Percentiles rank a stretch among this genome's conserved stretches.
Evolutionary conservation across 768 basidiomycete genomes (phyloP).

Genomic region (Astraeus odoratus): DNA sequence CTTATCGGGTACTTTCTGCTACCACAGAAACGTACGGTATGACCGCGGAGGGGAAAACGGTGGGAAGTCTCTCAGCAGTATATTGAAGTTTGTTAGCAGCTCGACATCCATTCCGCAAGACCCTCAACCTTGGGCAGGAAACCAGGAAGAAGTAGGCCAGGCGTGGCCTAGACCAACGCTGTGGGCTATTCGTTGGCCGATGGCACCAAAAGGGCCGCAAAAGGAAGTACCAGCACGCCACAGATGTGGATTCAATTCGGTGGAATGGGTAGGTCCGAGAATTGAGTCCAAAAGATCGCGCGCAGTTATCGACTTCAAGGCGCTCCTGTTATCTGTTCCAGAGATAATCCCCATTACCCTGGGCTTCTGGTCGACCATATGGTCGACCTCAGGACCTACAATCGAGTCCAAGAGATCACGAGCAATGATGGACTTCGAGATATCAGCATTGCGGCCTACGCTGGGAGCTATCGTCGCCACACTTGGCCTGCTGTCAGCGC

Average conservation of each 20-base stretch:
- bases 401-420: no score
- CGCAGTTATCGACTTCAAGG: constrained; percentile 11
- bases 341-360: constrained; percentile 24
- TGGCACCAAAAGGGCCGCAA: constrained; percentile 19
- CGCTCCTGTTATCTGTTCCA: constrained; percentile 12
- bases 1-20: no score
- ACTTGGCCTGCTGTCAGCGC: no score
- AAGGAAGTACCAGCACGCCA: constrained; percentile 17
- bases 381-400: constrained; percentile 25
- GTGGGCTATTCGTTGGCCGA: constrained; percentile 17
- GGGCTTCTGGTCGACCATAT: constrained; percentile 22
- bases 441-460: no score
- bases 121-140: constrained; percentile 16
- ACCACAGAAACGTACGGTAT: no score
- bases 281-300: constrained; percentile 24
- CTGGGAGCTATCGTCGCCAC: no score
- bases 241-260: constrained; percentile 2
- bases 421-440: no score
- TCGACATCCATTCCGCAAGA: neutral
- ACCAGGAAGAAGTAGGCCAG: constrained; percentile 15
- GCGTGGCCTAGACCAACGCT: constrained; percentile 14
- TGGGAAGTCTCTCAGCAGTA: no score
- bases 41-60: no score
- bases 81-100: no score
- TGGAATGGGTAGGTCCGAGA: constrained; percentile 9